These are phyloP conservation scores for Dryadomyces quercus-mongolicae DNA, from an alignment of 2,329 filamentous ascomycete species.

Conservation along the genomic window DNA sequence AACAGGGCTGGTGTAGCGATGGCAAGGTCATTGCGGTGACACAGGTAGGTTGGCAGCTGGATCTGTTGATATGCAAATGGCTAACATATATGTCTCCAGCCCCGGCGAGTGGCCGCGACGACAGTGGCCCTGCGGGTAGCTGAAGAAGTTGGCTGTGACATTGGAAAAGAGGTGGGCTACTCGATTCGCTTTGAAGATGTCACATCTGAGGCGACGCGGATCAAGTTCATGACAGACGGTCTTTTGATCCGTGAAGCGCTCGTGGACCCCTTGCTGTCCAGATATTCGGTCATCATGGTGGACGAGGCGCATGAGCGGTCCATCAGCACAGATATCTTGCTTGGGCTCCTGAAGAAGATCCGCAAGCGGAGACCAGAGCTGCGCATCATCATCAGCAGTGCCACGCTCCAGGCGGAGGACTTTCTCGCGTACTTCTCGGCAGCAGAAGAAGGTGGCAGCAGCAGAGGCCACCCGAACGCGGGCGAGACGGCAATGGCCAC, in stretches of 20 bases:
- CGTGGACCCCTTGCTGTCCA: slow-evolving; percentile 78
- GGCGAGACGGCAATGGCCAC: background rate
- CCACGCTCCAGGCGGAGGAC: slow-evolving; percentile 79
- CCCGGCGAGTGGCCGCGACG: slow-evolving; percentile 78
- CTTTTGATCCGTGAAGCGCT: slow-evolving; percentile 83
- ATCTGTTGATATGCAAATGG: no score
- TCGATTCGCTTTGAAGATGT: slow-evolving; percentile 88
- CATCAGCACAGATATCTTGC: slow-evolving; percentile 79
- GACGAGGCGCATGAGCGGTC: slow-evolving; percentile 95
- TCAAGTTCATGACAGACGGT: slow-evolving; percentile 94
- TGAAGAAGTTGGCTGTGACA: slow-evolving; percentile 72
- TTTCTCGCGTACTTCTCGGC: slow-evolving; percentile 67
- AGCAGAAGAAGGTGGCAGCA: slow-evolving; percentile 17
- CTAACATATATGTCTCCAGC: slow-evolving; percentile 35
- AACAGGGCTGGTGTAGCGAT: slow-evolving; percentile 77
- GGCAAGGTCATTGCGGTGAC: slow-evolving; percentile 80
- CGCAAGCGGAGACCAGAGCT: slow-evolving; percentile 66
- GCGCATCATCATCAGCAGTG: slow-evolving; percentile 83
- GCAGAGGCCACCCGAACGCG: background rate
- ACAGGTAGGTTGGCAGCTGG: slow-evolving; percentile 33
- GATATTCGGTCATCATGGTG: slow-evolving; percentile 94
- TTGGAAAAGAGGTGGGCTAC: slow-evolving; percentile 88
- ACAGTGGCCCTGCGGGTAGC: slow-evolving; percentile 82
- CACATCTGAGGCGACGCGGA: slow-evolving; percentile 70
- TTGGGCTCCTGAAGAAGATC: slow-evolving; percentile 88